Evolutionary conservation across 1,284 basidiomycete genomes (phyloP).

Genomic region (Ustilago sp.): DNA sequence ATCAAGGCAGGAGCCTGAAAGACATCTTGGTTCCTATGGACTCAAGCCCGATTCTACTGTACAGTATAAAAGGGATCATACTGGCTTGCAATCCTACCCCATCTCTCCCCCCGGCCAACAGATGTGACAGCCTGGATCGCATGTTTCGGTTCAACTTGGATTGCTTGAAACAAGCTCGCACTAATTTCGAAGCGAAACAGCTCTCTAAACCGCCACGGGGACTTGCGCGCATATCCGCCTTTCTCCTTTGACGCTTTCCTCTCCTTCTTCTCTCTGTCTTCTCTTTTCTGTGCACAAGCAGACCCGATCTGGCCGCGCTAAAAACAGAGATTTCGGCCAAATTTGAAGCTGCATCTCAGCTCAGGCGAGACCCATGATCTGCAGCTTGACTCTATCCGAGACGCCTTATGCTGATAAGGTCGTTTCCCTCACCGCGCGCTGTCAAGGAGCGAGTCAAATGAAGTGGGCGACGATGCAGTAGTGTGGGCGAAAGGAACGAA

Average conservation of each 20-base stretch:
- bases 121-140: too few relatives aligned
- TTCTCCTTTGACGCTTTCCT: not conserved
- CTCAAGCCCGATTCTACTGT: too few relatives aligned
- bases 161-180: not conserved
- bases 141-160: not conserved
- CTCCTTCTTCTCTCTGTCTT: not conserved
- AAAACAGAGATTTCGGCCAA: not conserved
- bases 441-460: not conserved
- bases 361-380: not conserved
- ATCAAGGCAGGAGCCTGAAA: too few relatives aligned
- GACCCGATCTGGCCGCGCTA: not conserved
- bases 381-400: constrained; percentile 1
- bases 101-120: too few relatives aligned
- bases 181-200: constrained; percentile 2
- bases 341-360: not conserved
- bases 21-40: too few relatives aligned
- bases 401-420: not conserved
- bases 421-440: not conserved
- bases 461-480: not conserved
- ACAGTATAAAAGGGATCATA: too few relatives aligned
- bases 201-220: not conserved
- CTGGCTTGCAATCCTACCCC: too few relatives aligned
- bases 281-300: not conserved
- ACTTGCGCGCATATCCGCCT: not conserved
- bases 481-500: not conserved